Base-by-base conservation (phyloP, 2,329 filamentous ascomycete genomes). In the Colletotrichum plurivorum region DNA sequence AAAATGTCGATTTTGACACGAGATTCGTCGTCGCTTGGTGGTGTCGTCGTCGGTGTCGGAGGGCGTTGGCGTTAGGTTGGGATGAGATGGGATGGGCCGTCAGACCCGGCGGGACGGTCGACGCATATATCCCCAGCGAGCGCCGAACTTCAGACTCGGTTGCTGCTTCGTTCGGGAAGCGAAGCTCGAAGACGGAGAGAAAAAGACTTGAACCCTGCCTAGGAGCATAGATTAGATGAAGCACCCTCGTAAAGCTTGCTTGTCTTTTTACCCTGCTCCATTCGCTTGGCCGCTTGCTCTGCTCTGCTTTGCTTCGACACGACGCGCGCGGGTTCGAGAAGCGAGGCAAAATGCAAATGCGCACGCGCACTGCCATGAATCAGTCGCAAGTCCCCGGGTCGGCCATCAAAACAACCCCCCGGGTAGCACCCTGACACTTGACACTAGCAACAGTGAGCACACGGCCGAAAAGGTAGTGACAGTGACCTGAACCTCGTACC, bases 81-180 rank as follows among this genome's bases (percentile, higher is more conserved):
- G 12, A n/a, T n/a, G 41, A 13, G 41, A 43, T 13, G 41, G 41
- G 15, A 25, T 25, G 22, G 48, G 48, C 59, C 49, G 36, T 52
- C 48, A n/a, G 41, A 48, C 63, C 49, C 63, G 36, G 48, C 25
- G 48, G 48, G 4, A 41, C 46, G 55, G 55, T 45, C 49, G 9
- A 53, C 12, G 48, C 55, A 39, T 36, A 36, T 36, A 36, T 36
- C 48, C 41, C 48, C 63, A 45, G 41, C 48, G 18, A 45, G 41
- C 48, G 18, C 48, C 55, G 55, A 54, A 65, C 36, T 53, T 65
- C 63, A 60, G 63, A 54, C 20, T 20, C 46, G 46, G 3, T 10
- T 18, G 20, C 16, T 16, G 41, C 41, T 12, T 36, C 31, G 31
- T 36, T 36, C 31, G 31, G 31, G 31, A 36, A 36, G 7, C 8